phyloP scores from a whole-genome alignment of 257 asterid species.

The Rauvolfia tetraphylla region DNA sequence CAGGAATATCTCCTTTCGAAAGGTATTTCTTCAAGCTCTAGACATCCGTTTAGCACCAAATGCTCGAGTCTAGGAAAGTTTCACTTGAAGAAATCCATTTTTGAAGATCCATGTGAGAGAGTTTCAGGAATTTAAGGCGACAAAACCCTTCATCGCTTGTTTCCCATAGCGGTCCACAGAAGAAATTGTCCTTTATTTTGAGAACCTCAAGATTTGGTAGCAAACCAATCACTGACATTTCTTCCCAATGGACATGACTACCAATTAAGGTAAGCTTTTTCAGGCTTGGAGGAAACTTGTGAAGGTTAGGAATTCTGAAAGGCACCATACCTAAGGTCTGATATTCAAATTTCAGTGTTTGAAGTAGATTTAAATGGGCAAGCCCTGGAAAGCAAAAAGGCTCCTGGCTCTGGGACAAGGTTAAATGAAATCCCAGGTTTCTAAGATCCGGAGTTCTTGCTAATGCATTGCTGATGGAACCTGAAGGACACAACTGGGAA shows the following conservation, averaged over 20 bases:
- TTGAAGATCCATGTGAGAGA: too few relatives aligned
- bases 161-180: neutral
- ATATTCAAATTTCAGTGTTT: neutral
- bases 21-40: neutral
- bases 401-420: too few relatives aligned
- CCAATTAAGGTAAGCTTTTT: too few relatives aligned
- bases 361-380: neutral
- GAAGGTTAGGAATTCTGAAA: neutral
- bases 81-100: too few relatives aligned
- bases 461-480: neutral
- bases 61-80: too few relatives aligned
- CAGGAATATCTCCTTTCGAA: neutral
- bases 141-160: neutral
- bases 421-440: neutral
- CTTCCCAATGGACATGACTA: neutral
- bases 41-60: too few relatives aligned
- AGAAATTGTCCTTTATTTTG: too few relatives aligned
- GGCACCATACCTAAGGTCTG: constrained; percentile 3
- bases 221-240: neutral
- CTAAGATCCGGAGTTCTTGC: neutral
- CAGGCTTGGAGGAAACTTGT: neutral
- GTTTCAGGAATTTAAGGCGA: too few relatives aligned
- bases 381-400: too few relatives aligned
- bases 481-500: neutral
- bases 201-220: constrained; percentile 5